These are phyloP conservation scores for Chernovozyma aurita DNA, from an alignment of 1,139 yeast species.

Conservation along the genomic window DNA sequence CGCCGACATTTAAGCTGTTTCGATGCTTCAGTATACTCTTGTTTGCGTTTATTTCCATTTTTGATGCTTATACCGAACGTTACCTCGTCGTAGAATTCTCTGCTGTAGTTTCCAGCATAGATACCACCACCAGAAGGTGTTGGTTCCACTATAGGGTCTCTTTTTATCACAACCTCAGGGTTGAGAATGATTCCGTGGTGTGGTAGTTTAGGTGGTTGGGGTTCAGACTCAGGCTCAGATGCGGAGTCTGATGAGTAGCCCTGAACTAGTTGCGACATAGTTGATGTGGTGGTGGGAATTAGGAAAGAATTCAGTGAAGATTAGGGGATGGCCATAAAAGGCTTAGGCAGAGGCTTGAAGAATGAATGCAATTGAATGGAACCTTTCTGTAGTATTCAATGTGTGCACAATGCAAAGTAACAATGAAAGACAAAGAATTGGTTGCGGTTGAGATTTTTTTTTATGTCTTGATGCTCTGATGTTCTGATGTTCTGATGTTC, in stretches of 20 bases:
- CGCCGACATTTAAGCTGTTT: slow-evolving; percentile 21
- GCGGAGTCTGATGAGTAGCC: slow-evolving; percentile 27
- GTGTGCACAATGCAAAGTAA: no score
- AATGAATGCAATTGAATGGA: no score
- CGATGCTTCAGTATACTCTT: slow-evolving; percentile 4
- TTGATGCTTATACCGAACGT: not conserved
- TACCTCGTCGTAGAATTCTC: not conserved
- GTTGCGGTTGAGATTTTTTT: no score
- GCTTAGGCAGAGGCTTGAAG: no score
- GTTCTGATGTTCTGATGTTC: no score
- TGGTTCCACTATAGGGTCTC: not conserved
- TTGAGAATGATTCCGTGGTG: not conserved
- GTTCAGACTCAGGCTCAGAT: slow-evolving; percentile 2
- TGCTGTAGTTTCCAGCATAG: slow-evolving; percentile 1
- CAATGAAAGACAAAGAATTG: no score
- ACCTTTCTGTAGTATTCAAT: no score
- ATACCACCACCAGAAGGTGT: not conserved
- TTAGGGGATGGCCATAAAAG: no score
- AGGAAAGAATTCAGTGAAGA: no score
- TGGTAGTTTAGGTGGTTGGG: not conserved
- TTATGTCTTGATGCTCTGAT: no score
- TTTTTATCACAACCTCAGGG: not conserved
- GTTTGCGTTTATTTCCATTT: not conserved
- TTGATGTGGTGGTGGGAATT: no score
- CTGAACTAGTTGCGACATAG: slow-evolving; percentile 15